Evolutionary conservation across 257 asterid genomes (phyloP), one percentile per base, ranked within the genome.

Genomic region (Orobanche coerulescens): DNA sequence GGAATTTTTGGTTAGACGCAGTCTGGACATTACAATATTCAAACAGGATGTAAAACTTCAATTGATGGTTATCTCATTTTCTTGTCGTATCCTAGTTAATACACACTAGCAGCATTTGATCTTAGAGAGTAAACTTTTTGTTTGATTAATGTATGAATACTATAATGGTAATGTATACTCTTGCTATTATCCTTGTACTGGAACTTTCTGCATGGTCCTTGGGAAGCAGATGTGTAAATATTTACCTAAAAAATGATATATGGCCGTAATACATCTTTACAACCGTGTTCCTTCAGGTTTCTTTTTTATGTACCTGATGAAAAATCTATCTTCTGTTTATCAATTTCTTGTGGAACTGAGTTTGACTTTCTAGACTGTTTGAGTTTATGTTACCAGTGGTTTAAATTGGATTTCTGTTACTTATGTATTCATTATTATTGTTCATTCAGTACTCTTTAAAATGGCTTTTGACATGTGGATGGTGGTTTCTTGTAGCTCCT

Each of bases 401-500:
- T 26, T 58, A 34, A 33, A 51, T 34, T 18, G 77, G 62, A 56
- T 42, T 30, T 69, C 58, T 31, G 18, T 61, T 43, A 11, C 46
- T 40, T 28, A 9, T 25, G 25, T 43, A 11, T 44, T 53, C 39
- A 7, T 49, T 43, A 47, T 26, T 47, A 58, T n/a, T 58, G 49
- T 34, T 43, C 43, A 46, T 70, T 54, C 22, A 23, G 51, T 49
- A 63, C 55, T 47, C 44, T 60, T 13, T 33, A 50, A 20, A 52
- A 33, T 63, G 64, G 46, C 66, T 37, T 72, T 67, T 72, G 60
- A 69, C 70, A 39, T 62, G 34, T 67, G 44, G 49, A 25, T 70
- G 62, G 63, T 71, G 44, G 55, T 61, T 73, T 69, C 58, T 70
- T 79, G 82, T 76, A 93, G 98, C 97, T 93, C 55, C 98, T 97